A percentile compares a stretch with the other conserved stretches of the same genome.
Conservation (phyloP, 148 eudicot genomes). For the Amaranthus palmeri region DNA sequence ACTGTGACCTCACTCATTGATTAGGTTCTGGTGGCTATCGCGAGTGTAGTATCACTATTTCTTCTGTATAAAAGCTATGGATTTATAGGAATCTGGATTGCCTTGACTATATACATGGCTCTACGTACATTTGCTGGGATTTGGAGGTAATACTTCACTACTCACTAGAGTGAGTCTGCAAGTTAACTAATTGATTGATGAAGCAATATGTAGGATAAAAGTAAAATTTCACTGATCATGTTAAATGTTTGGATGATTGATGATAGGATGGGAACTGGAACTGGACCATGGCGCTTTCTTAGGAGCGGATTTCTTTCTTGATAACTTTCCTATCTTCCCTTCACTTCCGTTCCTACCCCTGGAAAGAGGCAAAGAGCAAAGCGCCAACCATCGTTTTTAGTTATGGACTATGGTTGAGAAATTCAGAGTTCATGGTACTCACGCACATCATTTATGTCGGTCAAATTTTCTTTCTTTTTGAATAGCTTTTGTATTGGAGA, state of each 20-base stretch:
- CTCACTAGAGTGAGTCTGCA: neutral
- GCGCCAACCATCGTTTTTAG: too few species aligned
- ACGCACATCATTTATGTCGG: neutral
- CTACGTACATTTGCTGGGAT: constrained; percentile 77
- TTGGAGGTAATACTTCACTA: constrained; percentile 58
- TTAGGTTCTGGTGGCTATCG: constrained; percentile 66
- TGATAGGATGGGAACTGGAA: constrained; percentile 84
- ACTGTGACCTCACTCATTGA: neutral
- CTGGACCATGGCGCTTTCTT: constrained; percentile 90
- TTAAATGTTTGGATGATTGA: neutral
- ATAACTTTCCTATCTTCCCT: neutral
- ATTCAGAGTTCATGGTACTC: neutral
- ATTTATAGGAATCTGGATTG: constrained; percentile 86
- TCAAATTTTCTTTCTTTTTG: neutral
- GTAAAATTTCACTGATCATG: neutral
- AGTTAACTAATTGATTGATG: neutral
- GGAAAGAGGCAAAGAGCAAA: neutral
- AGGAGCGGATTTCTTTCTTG: constrained; percentile 20
- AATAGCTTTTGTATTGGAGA: neutral
- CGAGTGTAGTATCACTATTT: constrained; percentile 59
- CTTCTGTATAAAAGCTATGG: constrained; percentile 56
- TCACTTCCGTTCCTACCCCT: neutral
- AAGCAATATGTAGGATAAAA: neutral
- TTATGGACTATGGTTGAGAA: neutral
- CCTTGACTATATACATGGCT: constrained; percentile 75